Evolutionary conservation across 176 grass and related monocot species (phyloP), one percentile per base, ranked within the genome.

Genomic region (Microstegium vimineum): DNA sequence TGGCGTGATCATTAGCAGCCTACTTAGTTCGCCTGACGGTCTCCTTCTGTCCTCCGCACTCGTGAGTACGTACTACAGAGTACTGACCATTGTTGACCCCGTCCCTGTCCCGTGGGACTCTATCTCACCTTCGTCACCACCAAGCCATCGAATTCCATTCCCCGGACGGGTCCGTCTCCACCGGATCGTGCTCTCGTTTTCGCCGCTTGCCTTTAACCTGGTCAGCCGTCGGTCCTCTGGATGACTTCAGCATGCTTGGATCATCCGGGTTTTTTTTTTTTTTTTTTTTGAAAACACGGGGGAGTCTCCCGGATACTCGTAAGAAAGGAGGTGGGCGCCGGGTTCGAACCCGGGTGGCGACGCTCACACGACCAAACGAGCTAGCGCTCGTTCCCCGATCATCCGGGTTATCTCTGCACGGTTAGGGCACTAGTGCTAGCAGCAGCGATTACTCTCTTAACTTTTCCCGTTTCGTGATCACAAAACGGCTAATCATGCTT

Each of bases 201-300:
- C 49, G 76, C 31, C 38, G 84, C 22, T 81, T 1, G 70, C 62
- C 6, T 26, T 26, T 80, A 20, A 61, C 45, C 28, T 11, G 47
- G 78, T 81, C 71, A 49, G 62, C 9, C 15, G 78, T 49, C 62
- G 62, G 46, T 60, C 36, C 20, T 37, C 64, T 51, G 41, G n/a
- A n/a, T n/a, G n/a, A n/a, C n/a, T n/a, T n/a, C n/a, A n/a, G n/a
- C n/a, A n/a, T n/a, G n/a, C n/a, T n/a, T n/a, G n/a, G n/a, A 18
- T 83, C 72, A 65, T 72, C 65, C 51, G 0, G n/a, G 46, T 79
- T 42, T n/a, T n/a, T n/a, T n/a, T n/a, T n/a, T n/a, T n/a, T n/a
- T n/a, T n/a, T n/a, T n/a, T n/a, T n/a, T n/a, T n/a, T n/a, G n/a
- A n/a, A n/a, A n/a, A n/a, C n/a, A n/a, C n/a, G n/a, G n/a, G n/a